Evolutionary conservation across 2,329 filamentous ascomycete species (phyloP).

Genomic region (Xylaria sp.): DNA sequence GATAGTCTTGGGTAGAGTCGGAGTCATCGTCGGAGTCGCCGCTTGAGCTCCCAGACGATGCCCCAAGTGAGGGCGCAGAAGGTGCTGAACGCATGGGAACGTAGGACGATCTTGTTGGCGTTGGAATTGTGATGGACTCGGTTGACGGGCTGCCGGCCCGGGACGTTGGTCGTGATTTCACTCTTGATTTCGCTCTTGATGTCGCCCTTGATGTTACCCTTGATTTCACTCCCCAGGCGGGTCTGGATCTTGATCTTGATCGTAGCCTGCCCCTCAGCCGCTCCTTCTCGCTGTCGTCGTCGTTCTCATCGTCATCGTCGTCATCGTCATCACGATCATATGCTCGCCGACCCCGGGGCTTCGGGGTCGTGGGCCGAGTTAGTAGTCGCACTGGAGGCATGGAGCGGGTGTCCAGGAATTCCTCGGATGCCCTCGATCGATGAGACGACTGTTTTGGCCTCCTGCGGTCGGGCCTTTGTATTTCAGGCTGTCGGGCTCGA

Average conservation of each 20-base stretch:
- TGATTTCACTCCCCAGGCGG: constrained; percentile 21
- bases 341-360: constrained; percentile 40
- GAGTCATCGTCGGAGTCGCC: constrained; percentile 40
- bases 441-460: constrained; percentile 43
- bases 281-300: constrained; percentile 41
- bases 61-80: constrained; percentile 51
- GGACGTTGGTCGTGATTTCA: constrained; percentile 41
- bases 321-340: constrained; percentile 40
- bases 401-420: constrained; percentile 42
- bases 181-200: constrained; percentile 29
- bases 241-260: constrained; percentile 43
- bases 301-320: constrained; percentile 35
- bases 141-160: constrained; percentile 26
- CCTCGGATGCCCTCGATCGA: constrained; percentile 45
- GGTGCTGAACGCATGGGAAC: constrained; percentile 53
- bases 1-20: constrained; percentile 31
- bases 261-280: constrained; percentile 44
- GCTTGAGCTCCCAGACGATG: constrained; percentile 53
- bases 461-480: constrained; percentile 50
- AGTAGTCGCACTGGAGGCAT: constrained; percentile 48
- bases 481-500: constrained; percentile 48
- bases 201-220: constrained; percentile 29
- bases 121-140: constrained; percentile 38
- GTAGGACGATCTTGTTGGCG: constrained; percentile 51
- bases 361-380: constrained; percentile 41